Base-by-base conservation (phyloP, 192 early-diverging fungal species). In the Kappamyces sp. region DNA sequence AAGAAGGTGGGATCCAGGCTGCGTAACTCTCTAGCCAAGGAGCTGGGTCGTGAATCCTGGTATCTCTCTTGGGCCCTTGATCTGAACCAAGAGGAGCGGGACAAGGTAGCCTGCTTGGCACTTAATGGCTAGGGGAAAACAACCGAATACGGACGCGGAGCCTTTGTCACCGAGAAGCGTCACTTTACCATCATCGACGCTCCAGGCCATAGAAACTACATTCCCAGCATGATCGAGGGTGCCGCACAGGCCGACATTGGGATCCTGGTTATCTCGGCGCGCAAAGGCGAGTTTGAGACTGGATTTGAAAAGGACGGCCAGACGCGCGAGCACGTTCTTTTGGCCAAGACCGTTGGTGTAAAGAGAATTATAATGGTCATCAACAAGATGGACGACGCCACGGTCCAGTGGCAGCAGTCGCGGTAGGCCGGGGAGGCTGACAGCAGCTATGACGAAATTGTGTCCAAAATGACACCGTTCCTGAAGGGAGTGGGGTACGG, bases 311-410 rank as follows among this genome's bases (percentile, higher is more conserved):
- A 89, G 63, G 96, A 93, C 50, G 96, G 96, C 37, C 96, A 99
- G 75, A 99, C 94, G 3, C 89, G 91, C 63, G 96, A 99, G 76
- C 96, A 99, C 70, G 91, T 94, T 29, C 76, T 94, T 72, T 67
- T 99, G 67, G 93, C 88, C 57, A 98, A 96, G 82, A 96, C 93
- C 15, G 84, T 88, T n/a, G 94, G 96, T 48, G 89, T 99, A 59
- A 92, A 91, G 74, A 48, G 86, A 45, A 64, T 99, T 52, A 78
- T 99, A 49, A 79, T 96, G 51, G 96, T 87, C 36, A 84, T 99
- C 71, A 99, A 99, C 84, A 99, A 99, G 84, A 99, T 99, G 96
- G 96, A 99, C 65, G 96, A 99, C 63, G 80, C 87, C 11, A 99
- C 96, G 5, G 96, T 99, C 39, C 53, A 69, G 46, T 99, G 94